A percentile compares a stretch with the other conserved stretches of the same genome.
Conservation (phyloP, 1,284 basidiomycete species). For the Rhizopogon hawkerae region DNA sequence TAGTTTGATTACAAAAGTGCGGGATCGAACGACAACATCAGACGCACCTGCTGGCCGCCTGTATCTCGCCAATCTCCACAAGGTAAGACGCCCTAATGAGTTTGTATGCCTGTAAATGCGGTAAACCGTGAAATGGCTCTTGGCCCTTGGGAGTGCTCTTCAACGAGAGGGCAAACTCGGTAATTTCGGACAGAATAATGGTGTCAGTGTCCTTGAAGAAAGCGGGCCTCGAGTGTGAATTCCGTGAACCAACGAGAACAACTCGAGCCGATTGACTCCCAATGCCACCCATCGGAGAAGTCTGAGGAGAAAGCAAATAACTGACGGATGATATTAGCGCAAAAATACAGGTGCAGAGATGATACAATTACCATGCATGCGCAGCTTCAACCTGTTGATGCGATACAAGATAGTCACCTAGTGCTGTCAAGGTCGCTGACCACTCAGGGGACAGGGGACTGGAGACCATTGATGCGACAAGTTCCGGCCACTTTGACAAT, state of each 20-base stretch:
- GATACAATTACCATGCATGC: slow-evolving; percentile 70
- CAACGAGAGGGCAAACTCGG: slow-evolving; percentile 86
- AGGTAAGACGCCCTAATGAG: slow-evolving; percentile 73
- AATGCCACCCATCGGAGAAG: slow-evolving; percentile 66
- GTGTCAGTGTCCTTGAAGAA: slow-evolving; percentile 71
- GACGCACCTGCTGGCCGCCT: slow-evolving; percentile 61
- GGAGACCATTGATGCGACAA: slow-evolving; percentile 75
- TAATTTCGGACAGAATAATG: slow-evolving; percentile 83
- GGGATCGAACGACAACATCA: neutral
- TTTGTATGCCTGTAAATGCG: slow-evolving; percentile 85
- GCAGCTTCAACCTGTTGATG: slow-evolving; percentile 80
- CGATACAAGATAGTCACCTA: slow-evolving; percentile 76
- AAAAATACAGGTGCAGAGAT: slow-evolving; percentile 3
- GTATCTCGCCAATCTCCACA: slow-evolving; percentile 73
- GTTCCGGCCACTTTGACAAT: slow-evolving; percentile 78
- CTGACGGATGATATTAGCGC: slow-evolving; percentile 33
- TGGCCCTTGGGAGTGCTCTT: slow-evolving; percentile 71
- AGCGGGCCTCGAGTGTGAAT: slow-evolving; percentile 41
- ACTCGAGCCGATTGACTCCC: slow-evolving; percentile 56
- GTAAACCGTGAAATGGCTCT: slow-evolving; percentile 75
- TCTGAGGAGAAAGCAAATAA: slow-evolving; percentile 82
- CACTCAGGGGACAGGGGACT: slow-evolving; percentile 60
- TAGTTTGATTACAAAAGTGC: slow-evolving; percentile 10
- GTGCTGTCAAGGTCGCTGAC: slow-evolving; percentile 72
- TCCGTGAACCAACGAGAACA: slow-evolving; percentile 58